Evolutionary conservation across 106 monocot species (phyloP).

Genomic region (Dioscorea alata): DNA sequence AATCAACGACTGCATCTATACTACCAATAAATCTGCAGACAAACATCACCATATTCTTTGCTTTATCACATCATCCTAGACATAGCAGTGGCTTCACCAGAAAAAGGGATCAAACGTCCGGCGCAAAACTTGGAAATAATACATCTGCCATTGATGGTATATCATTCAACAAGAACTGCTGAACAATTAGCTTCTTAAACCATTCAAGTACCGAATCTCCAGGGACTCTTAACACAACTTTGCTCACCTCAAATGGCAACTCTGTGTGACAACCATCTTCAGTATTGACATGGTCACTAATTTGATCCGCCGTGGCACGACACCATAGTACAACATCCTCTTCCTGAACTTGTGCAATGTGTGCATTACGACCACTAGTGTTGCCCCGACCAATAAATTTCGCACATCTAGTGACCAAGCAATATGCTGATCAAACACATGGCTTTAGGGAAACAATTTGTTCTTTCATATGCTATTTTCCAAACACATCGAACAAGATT

Average conservation of each 20-base stretch:
- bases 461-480: conserved; percentile 97
- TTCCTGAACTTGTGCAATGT: conserved; percentile 96
- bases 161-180: conserved; percentile 94
- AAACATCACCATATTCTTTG: no score
- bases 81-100: conserved; percentile 26
- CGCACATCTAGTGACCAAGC: conserved; percentile 93
- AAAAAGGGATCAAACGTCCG: conserved; percentile 60
- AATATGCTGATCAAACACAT: conserved; percentile 99
- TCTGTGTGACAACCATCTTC: conserved; percentile 81
- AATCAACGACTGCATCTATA: no score
- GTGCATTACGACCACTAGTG: conserved; percentile 73
- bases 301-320: conserved; percentile 85
- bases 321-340: conserved; percentile 96
- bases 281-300: conserved; percentile 83
- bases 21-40: no score
- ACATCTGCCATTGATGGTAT: conserved; percentile 83
- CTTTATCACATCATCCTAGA: conserved; percentile 17
- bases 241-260: conserved; percentile 94
- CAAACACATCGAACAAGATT: conserved; percentile 90
- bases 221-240: conserved; percentile 81
- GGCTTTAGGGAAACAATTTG: conserved; percentile 93
- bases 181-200: conserved; percentile 97
- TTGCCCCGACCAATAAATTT: conserved; percentile 87
- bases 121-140: conserved; percentile 85
- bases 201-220: conserved; percentile 89